Evolutionary conservation across 257 asterid species (phyloP).

Genomic region (Scutellaria barbata): DNA sequence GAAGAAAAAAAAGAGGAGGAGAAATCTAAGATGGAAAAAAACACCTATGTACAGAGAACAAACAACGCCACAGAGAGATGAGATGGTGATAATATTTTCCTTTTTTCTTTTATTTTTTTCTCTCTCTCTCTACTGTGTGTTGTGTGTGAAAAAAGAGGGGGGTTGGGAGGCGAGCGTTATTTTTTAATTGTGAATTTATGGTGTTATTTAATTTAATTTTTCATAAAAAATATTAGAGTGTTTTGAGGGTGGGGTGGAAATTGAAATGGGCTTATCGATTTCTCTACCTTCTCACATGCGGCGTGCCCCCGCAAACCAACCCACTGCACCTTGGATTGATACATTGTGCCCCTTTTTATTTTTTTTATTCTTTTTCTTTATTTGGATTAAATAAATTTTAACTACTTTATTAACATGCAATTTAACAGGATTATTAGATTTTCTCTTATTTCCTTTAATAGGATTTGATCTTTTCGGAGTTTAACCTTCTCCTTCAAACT

Average conservation of each 20-base stretch:
- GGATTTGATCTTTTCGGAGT: no score
- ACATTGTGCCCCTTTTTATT: slow-evolving; percentile 6
- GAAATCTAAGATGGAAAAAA: background rate
- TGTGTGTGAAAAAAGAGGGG: slow-evolving; percentile 33
- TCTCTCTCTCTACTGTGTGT: slow-evolving; percentile 43
- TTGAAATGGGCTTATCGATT: slow-evolving; percentile 36
- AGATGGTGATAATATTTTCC: slow-evolving; percentile 34
- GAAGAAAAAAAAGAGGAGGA: slow-evolving; percentile 15
- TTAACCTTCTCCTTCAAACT: no score
- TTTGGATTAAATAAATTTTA: background rate
- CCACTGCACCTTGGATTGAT: slow-evolving; percentile 31
- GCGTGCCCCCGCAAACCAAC: slow-evolving; percentile 44
- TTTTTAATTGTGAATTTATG: background rate
- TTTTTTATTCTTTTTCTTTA: background rate
- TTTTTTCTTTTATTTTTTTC: background rate
- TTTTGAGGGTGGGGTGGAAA: background rate
- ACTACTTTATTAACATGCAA: background rate
- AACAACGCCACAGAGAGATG: slow-evolving; percentile 38
- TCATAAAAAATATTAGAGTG: no score
- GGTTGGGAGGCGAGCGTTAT: slow-evolving; percentile 37
- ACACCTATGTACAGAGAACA: slow-evolving; percentile 41
- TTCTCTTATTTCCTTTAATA: no score
- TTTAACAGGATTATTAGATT: no score
- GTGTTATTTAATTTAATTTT: background rate
- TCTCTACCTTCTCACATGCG: slow-evolving; percentile 34